Evolutionary conservation across 805 yeast species (phyloP).

Genomic region (Metschnikowia shivogae): DNA sequence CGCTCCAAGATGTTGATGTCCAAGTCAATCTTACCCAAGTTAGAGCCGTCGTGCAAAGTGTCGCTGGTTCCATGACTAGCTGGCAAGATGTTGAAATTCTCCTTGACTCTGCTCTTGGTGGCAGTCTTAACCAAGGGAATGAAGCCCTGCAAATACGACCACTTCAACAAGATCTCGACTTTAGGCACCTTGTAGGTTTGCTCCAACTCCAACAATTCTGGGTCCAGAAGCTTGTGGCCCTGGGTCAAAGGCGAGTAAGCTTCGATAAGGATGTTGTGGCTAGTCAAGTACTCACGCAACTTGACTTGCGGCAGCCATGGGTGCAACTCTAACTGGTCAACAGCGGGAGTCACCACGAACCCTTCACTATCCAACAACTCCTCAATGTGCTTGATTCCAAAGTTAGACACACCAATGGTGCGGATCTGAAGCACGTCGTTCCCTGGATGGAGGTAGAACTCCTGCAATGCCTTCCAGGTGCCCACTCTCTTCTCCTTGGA

Average conservation of each 20-base stretch:
- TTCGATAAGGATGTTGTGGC: conserved; percentile 56
- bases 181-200: conserved; percentile 45
- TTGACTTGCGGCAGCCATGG: conserved; percentile 76
- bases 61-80: conserved; percentile 21
- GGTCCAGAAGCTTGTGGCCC: conserved; percentile 55
- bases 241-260: conserved; percentile 79
- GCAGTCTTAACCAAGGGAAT: conserved; percentile 68
- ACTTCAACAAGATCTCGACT: conserved; percentile 64
- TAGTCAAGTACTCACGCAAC: conserved; percentile 55
- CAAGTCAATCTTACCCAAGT: conserved; percentile 39
- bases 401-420: conserved; percentile 78
- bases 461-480: conserved; percentile 73
- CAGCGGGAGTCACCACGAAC: conserved; percentile 50
- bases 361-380: conserved; percentile 57
- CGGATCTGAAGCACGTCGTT: conserved; percentile 55
- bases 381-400: conserved; percentile 54
- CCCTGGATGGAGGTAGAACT: conserved; percentile 45
- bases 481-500: conserved; percentile 45
- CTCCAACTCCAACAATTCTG: conserved; percentile 47
- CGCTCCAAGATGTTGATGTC: conserved; percentile 31
- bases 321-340: conserved; percentile 78
- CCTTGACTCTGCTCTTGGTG: conserved; percentile 46
- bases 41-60: conserved; percentile 21
- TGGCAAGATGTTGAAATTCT: conserved; percentile 52
- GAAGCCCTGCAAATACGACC: conserved; percentile 71